A percentile compares a stretch with the other conserved stretches of the same genome.
These are phyloP conservation scores for Lepidium sativum DNA, from an alignment of 345 rosid species.

Conservation along the genomic window DNA sequence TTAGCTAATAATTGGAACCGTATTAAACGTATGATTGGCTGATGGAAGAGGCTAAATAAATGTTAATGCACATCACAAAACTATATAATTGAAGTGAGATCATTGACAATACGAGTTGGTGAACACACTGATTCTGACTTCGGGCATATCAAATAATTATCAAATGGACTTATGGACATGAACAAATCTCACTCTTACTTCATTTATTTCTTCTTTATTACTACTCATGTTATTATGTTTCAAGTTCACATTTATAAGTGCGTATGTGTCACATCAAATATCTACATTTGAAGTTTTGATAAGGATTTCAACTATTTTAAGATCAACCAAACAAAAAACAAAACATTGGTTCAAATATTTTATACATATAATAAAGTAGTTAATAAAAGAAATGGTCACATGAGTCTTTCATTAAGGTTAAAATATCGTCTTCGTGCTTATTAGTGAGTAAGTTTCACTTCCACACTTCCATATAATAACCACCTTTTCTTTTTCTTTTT, in stretches of 20 bases:
- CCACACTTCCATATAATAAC: slow-evolving; percentile 10
- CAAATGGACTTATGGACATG: background rate
- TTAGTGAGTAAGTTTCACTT: slow-evolving; percentile 1
- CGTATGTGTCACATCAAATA: slow-evolving; percentile 4
- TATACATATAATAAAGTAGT: background rate
- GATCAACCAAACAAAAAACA: background rate
- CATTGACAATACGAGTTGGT: too few relatives aligned
- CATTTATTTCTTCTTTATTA: background rate
- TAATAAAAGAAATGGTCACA: background rate
- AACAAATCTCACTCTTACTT: background rate
- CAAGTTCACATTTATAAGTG: background rate
- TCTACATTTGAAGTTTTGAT: background rate
- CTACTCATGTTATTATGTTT: background rate
- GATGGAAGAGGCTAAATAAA: too few relatives aligned
- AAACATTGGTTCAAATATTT: background rate
- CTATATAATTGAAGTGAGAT: too few relatives aligned
- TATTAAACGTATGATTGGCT: too few relatives aligned
- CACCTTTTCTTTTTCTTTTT: background rate
- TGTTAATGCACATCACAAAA: too few relatives aligned
- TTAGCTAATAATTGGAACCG: too few relatives aligned
- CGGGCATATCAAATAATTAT: background rate
- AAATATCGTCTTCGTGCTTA: slow-evolving; percentile 1
- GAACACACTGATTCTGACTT: background rate
- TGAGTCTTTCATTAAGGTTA: slow-evolving; percentile 6
- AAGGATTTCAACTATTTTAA: background rate